phyloP scores from a whole-genome alignment of 768 basidiomycete genomes.

The Amyloporia xantha region DNA sequence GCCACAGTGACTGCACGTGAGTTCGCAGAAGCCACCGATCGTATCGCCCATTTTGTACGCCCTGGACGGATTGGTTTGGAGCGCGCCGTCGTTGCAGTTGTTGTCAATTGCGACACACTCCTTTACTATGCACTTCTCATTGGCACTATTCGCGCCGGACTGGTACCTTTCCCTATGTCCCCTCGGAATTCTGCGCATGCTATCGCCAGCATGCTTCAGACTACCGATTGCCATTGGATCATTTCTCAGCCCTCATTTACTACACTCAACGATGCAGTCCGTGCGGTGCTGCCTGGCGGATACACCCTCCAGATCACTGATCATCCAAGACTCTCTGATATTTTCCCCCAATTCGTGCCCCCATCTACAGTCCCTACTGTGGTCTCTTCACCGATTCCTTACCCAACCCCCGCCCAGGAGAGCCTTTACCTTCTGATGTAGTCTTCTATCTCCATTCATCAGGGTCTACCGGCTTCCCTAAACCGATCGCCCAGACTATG shows the following conservation, averaged over 20 bases:
- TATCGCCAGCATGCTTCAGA: slow-evolving; percentile 11
- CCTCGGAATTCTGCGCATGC: slow-evolving; percentile 19
- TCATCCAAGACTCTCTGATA: slow-evolving; percentile 2
- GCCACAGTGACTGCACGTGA: background rate
- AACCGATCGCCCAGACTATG: slow-evolving; percentile 17
- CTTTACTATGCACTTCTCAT: slow-evolving; percentile 3
- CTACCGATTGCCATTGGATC: slow-evolving; percentile 11
- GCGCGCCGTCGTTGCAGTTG: slow-evolving; percentile 2
- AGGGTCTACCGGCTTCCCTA: slow-evolving; percentile 22
- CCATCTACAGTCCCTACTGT: background rate
- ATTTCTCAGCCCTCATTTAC: slow-evolving; percentile 7
- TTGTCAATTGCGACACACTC: slow-evolving; percentile 1
- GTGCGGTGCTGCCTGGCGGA: slow-evolving; percentile 1
- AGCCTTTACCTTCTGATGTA: slow-evolving; percentile 1
- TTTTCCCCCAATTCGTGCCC: slow-evolving; percentile 8
- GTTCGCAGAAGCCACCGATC: slow-evolving; percentile 4
- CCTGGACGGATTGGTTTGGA: background rate
- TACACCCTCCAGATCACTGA: slow-evolving; percentile 8
- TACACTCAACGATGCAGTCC: slow-evolving; percentile 1
- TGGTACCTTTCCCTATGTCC: slow-evolving; percentile 18
- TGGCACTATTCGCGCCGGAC: slow-evolving; percentile 1
- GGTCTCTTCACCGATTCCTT: background rate
- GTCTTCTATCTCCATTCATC: slow-evolving; percentile 16
- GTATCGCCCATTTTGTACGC: background rate
- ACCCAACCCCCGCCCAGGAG: background rate